These are phyloP conservation scores for Suillus discolor DNA, from an alignment of 768 basidiomycete genomes.

Conservation along the genomic window DNA sequence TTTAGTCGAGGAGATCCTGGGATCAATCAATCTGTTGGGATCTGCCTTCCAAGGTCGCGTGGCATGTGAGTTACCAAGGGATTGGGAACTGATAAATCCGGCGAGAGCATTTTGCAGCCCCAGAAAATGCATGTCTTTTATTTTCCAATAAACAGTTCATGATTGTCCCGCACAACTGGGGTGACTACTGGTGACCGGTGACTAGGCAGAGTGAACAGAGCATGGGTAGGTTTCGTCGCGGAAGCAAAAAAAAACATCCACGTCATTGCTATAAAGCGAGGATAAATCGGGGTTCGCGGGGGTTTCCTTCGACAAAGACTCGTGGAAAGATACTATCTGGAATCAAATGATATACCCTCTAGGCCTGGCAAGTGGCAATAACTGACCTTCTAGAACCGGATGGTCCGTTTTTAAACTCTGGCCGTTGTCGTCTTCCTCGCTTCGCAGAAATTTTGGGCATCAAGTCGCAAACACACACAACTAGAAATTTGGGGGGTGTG, in stretches of 20 bases:
- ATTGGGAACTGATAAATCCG: constrained; percentile 27
- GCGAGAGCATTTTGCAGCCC: constrained; percentile 20
- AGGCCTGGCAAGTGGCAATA: neutral
- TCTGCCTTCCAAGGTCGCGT: constrained; percentile 21
- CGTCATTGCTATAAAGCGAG: neutral
- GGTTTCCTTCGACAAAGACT: neutral
- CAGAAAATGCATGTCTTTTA: constrained; percentile 25
- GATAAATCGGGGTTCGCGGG: constrained; percentile 3
- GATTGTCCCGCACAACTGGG: constrained; percentile 18
- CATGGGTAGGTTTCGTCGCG: constrained; percentile 1
- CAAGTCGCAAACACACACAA: neutral
- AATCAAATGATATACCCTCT: constrained; percentile 8
- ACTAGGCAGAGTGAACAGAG: constrained; percentile 23
- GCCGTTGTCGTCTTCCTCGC: neutral
- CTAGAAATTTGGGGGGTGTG: neutral
- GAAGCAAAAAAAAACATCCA: constrained; percentile 2
- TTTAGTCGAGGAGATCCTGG: constrained; percentile 19
- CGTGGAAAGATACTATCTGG: neutral
- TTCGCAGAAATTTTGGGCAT: neutral
- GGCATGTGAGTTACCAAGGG: constrained; percentile 26
- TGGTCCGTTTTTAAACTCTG: neutral
- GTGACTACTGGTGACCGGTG: constrained; percentile 12
- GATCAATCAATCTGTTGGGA: constrained; percentile 21
- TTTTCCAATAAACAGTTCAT: constrained; percentile 20
- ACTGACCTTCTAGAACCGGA: no score